Conservation (phyloP, 1,139 yeast species). For the Debaryomycetaceae sp. region DNA sequence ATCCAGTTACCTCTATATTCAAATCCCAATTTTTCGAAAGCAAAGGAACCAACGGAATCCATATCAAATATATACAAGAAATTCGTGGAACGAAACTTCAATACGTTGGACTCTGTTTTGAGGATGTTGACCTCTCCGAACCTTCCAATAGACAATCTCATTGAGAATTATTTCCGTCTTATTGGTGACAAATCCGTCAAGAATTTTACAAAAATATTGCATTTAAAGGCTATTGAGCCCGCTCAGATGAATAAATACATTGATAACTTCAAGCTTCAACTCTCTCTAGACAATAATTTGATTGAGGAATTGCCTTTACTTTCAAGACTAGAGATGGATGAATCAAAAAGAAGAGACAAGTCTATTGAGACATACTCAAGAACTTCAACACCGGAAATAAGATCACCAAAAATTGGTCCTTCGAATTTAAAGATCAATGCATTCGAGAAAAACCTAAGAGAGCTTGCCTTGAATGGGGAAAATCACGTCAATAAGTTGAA, state of each 20-base stretch:
- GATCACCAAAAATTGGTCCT: conserved; percentile 21
- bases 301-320: conserved; percentile 44
- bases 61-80: conserved; percentile 36
- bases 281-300: conserved; percentile 49
- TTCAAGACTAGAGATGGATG: conserved; percentile 16
- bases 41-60: conserved; percentile 8
- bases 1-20: conserved; percentile 47
- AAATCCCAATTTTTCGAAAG: conserved; percentile 26
- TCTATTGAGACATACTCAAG: background rate
- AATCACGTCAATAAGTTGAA: conserved; percentile 55
- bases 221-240: conserved; percentile 56
- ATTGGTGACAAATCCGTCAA: conserved; percentile 62
- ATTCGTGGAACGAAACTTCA: conserved; percentile 47
- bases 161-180: conserved; percentile 62
- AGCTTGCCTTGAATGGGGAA: conserved; percentile 51
- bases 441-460: conserved; percentile 53
- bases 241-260: conserved; percentile 47
- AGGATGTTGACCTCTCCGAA: conserved; percentile 62
- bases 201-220: conserved; percentile 64
- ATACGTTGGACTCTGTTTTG: conserved; percentile 57
- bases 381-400: conserved; percentile 18
- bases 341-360: background rate
- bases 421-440: conserved; percentile 42
- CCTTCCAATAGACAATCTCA: conserved; percentile 61
- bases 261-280: conserved; percentile 59